Evolutionary conservation across 108 stramenopile genomes (phyloP).

Genomic region (Skeletonema potamos): DNA sequence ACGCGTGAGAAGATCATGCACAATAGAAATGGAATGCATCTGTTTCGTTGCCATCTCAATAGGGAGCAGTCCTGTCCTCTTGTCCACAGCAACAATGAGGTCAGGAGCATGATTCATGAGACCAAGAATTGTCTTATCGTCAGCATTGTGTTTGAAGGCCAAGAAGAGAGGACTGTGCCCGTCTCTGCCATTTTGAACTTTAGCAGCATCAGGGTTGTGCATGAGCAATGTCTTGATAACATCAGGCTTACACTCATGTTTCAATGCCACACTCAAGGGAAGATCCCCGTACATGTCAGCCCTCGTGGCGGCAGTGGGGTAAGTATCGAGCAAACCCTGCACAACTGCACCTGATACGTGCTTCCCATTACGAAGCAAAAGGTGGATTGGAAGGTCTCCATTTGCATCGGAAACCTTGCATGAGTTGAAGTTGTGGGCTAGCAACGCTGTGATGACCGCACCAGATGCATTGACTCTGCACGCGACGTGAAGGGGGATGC

Average conservation of each 20-base stretch:
- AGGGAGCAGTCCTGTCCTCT: conserved; percentile 79
- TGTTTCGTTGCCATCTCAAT: conserved; percentile 86
- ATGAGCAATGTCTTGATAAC: conserved; percentile 40
- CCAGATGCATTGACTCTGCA: conserved; percentile 35
- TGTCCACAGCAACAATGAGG: conserved; percentile 74
- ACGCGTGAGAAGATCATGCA: conserved; percentile 78
- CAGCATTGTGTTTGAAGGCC: conserved; percentile 81
- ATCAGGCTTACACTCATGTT: conserved; percentile 43
- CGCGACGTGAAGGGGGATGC: conserved; percentile 46
- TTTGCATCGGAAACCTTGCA: conserved; percentile 45
- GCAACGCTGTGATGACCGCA: conserved; percentile 37
- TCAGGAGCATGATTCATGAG: conserved; percentile 87
- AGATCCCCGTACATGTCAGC: conserved; percentile 50
- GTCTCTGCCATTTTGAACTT: conserved; percentile 53
- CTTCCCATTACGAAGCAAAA: conserved; percentile 40
- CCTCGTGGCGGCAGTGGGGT: conserved; percentile 44
- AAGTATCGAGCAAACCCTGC: conserved; percentile 40
- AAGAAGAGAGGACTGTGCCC: conserved; percentile 80
- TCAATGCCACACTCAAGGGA: conserved; percentile 43
- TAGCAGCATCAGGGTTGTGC: conserved; percentile 46
- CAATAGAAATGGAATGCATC: conserved; percentile 83
- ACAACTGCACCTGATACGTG: conserved; percentile 38
- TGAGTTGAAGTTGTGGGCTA: conserved; percentile 41
- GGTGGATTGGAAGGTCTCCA: conserved; percentile 48
- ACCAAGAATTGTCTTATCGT: conserved; percentile 84